Conservation (phyloP, 768 basidiomycete species). For the Tulasnella sp. region DNA sequence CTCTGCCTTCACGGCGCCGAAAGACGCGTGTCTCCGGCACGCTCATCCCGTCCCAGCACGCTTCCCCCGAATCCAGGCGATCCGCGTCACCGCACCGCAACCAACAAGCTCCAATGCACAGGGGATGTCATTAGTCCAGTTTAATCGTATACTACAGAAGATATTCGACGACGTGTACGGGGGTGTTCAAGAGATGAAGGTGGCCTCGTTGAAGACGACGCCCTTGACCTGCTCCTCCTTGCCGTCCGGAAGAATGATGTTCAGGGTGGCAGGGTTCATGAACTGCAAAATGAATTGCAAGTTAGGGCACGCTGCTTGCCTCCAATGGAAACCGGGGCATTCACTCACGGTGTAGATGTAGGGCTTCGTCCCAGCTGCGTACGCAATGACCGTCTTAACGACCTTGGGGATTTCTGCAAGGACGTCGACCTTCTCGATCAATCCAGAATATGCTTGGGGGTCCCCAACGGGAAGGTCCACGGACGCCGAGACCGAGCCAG, state of each 20-base stretch:
- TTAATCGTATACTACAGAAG: not conserved
- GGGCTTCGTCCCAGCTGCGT: slow-evolving; percentile 89
- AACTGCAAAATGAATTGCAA: slow-evolving; percentile 43
- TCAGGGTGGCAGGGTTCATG: slow-evolving; percentile 54
- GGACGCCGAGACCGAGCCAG: slow-evolving; percentile 56
- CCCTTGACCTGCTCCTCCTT: slow-evolving; percentile 53
- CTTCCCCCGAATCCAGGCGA: slow-evolving; percentile 2
- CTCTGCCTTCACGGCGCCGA: not conserved
- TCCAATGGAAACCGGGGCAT: not conserved
- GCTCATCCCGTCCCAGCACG: not conserved
- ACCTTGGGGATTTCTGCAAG: slow-evolving; percentile 92
- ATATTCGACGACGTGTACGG: slow-evolving; percentile 30
- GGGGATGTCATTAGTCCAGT: not conserved
- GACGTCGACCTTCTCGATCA: slow-evolving; percentile 92
- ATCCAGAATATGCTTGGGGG: slow-evolving; percentile 57
- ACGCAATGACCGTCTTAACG: slow-evolving; percentile 87
- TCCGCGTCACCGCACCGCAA: not conserved
- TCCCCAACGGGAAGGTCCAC: slow-evolving; percentile 57
- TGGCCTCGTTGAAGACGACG: slow-evolving; percentile 78
- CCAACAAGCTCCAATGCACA: not conserved
- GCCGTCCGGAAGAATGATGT: slow-evolving; percentile 45
- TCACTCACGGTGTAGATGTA: slow-evolving; percentile 83
- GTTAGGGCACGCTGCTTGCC: not conserved
- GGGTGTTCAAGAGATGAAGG: slow-evolving; percentile 64
- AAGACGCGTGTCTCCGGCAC: slow-evolving; percentile 6